A percentile compares a stretch with the other conserved stretches of the same genome.
Evolutionary conservation across 768 basidiomycete species (phyloP).

Genomic region (Naganishia friedmannii): DNA sequence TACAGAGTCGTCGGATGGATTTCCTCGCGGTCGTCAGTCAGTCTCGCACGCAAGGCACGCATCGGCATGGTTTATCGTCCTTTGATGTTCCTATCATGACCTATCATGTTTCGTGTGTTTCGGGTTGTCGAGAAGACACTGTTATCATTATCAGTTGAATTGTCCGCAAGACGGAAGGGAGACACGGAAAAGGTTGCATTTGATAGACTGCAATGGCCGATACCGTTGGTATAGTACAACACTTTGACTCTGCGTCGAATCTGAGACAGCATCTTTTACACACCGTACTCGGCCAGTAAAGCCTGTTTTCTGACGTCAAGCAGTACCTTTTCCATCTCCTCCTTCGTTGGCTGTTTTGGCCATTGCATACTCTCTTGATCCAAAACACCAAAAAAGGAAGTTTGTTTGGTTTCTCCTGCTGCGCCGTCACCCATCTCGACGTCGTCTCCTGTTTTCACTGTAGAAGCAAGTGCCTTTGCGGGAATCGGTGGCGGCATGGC

Average conservation of each 20-base stretch:
- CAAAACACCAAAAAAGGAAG: slow-evolving; percentile 66
- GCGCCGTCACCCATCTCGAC: slow-evolving; percentile 30
- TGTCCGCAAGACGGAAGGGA: too few relatives aligned
- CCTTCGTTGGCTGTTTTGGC: slow-evolving; percentile 69
- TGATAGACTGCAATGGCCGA: too few relatives aligned
- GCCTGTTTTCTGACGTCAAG: slow-evolving; percentile 75
- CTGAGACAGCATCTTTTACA: slow-evolving; percentile 34
- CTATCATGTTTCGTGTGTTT: too few relatives aligned
- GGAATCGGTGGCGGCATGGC: slow-evolving; percentile 21
- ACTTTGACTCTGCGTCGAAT: background rate
- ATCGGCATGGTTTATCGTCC: too few relatives aligned
- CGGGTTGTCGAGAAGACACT: too few relatives aligned
- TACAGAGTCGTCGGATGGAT: too few relatives aligned
- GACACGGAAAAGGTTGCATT: too few relatives aligned
- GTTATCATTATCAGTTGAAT: too few relatives aligned
- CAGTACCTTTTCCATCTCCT: slow-evolving; percentile 75
- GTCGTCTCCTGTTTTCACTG: slow-evolving; percentile 32
- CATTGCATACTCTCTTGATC: slow-evolving; percentile 67
- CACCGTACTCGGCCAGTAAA: slow-evolving; percentile 75
- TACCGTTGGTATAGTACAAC: background rate
- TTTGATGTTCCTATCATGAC: too few relatives aligned
- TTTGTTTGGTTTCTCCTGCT: slow-evolving; percentile 40
- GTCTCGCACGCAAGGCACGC: too few relatives aligned
- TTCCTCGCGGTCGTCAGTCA: too few relatives aligned
- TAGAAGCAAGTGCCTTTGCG: slow-evolving; percentile 9